Conservation (phyloP, 345 rosid genomes). For the Carallia pectinifolia region DNA sequence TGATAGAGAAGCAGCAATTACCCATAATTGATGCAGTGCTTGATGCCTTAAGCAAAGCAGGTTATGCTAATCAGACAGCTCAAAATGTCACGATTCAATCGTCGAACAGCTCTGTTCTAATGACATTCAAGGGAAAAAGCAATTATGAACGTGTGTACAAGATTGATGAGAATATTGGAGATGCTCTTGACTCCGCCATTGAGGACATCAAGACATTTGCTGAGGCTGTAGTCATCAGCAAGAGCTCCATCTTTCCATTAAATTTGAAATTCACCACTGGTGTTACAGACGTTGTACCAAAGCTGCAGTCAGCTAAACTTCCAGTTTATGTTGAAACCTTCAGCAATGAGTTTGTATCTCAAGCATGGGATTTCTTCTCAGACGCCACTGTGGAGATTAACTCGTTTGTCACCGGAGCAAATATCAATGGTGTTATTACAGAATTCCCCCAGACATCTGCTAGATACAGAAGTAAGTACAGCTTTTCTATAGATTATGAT, state of each 20-base stretch:
- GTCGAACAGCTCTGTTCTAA: constrained; percentile 64
- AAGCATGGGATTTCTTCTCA: constrained; percentile 81
- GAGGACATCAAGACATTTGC: constrained; percentile 71
- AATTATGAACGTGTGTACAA: constrained; percentile 60
- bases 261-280: constrained; percentile 27
- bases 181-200: constrained; percentile 44
- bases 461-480: constrained; percentile 69
- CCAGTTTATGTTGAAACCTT: constrained; percentile 64
- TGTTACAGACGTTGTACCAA: constrained; percentile 48
- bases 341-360: constrained; percentile 84
- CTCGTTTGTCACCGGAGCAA: constrained; percentile 22
- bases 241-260: constrained; percentile 49
- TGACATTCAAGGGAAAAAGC: constrained; percentile 47
- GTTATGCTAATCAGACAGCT: constrained; percentile 46
- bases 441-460: constrained; percentile 73
- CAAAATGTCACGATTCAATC: constrained; percentile 82
- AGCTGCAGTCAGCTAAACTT: constrained; percentile 48
- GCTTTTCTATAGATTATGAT: neutral
- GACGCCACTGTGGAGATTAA: constrained; percentile 81
- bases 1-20: constrained; percentile 52
- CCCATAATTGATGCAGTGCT: constrained; percentile 60
- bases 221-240: constrained; percentile 52
- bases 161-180: constrained; percentile 62
- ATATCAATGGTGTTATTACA: constrained; percentile 65
- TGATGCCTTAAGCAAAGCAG: constrained; percentile 52